Conservation (phyloP, 305 asterid species). For the Striga hermonthica region DNA sequence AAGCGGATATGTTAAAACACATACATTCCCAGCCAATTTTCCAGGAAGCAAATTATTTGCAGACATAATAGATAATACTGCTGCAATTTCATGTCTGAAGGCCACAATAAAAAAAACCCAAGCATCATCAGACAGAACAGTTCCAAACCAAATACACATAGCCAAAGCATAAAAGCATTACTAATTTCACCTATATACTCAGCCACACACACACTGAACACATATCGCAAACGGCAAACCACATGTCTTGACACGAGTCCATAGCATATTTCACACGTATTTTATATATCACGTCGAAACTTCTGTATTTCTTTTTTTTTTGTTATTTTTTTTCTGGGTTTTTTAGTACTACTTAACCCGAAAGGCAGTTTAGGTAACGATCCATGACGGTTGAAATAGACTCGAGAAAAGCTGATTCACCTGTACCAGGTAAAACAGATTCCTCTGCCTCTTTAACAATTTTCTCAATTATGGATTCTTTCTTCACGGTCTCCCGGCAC, state of each 20-base stretch:
- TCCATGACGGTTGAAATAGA: conserved; percentile 57
- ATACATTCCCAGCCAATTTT: no score
- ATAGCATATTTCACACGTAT: no score
- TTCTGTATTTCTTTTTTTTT: no score
- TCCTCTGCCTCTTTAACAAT: conserved; percentile 62
- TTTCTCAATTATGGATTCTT: conserved; percentile 58
- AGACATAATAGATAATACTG: neutral
- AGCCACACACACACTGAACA: conserved; percentile 10
- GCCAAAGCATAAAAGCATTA: conserved; percentile 4
- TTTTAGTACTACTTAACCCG: neutral
- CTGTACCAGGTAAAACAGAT: conserved; percentile 53
- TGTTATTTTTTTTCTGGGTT: no score
- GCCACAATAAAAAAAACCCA: neutral
- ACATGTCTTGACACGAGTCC: no score
- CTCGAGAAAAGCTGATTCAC: conserved; percentile 60
- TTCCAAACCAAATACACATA: neutral
- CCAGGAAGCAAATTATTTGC: no score
- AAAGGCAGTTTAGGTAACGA: conserved; percentile 48
- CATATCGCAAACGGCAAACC: neutral
- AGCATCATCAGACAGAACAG: neutral
- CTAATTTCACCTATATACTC: conserved; percentile 13
- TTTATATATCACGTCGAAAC: no score
- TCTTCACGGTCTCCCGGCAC: conserved; percentile 69
- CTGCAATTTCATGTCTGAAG: conserved; percentile 27
- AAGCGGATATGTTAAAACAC: no score